Percentiles rank a stretch among this genome's conserved stretches.
Evolutionary conservation across 331 rosid genomes (phyloP).

Genomic region (Malus hybrid): DNA sequence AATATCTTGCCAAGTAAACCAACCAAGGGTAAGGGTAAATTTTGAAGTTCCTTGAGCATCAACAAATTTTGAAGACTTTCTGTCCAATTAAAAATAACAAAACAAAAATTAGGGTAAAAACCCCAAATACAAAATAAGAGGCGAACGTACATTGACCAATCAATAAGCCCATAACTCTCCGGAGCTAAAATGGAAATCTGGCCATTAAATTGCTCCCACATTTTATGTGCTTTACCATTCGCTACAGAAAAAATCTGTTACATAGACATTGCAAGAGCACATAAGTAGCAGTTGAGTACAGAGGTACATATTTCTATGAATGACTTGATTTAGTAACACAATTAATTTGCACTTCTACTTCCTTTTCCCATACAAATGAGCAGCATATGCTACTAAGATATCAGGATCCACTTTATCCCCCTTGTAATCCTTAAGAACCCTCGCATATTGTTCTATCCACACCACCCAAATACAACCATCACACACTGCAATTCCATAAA

Average conservation of each 20-base stretch:
- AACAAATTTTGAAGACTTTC: not conserved
- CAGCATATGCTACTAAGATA: not conserved
- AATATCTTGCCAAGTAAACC: constrained; percentile 3
- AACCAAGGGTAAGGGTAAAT: constrained; percentile 3
- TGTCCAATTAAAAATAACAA: not conserved
- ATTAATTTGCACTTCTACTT: not conserved
- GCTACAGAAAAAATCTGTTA: constrained; percentile 81
- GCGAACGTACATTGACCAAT: constrained; percentile 81
- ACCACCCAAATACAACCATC: not conserved
- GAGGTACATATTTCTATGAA: not conserved
- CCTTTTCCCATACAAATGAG: not conserved
- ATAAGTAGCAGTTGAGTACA: constrained; percentile 14
- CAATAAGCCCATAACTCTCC: constrained; percentile 42
- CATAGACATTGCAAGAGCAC: constrained; percentile 20
- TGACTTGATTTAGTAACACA: not conserved
- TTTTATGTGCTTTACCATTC: constrained; percentile 50
- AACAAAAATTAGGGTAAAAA: not conserved
- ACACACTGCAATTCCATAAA: not conserved
- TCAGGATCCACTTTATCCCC: not conserved
- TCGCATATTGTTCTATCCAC: too few species aligned
- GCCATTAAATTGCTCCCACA: constrained; percentile 68
- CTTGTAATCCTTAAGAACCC: not conserved
- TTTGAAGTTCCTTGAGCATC: not conserved
- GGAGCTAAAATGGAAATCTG: constrained; percentile 46
- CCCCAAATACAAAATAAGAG: constrained; percentile 6